These are phyloP conservation scores for Chlamydomonas schloesseri DNA, from an alignment of 139 green algal species.

Conservation along the genomic window DNA sequence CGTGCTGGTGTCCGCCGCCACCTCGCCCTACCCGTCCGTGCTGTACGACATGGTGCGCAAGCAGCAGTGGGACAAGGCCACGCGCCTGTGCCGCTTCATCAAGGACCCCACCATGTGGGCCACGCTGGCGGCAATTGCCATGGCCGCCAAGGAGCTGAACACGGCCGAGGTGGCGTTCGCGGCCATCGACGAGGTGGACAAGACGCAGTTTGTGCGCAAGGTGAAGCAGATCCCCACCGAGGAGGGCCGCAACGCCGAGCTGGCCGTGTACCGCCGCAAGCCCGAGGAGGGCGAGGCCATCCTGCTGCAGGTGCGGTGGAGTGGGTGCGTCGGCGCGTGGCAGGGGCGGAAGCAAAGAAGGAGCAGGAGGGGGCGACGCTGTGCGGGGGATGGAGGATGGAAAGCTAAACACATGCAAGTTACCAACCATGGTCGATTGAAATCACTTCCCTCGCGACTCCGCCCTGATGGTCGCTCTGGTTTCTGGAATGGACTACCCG, in stretches of 20 bases:
- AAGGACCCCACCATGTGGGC: slow-evolving; percentile 84
- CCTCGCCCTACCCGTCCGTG: slow-evolving; percentile 65
- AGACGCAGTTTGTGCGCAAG: slow-evolving; percentile 71
- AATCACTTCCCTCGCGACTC: no score
- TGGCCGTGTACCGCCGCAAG: slow-evolving; percentile 74
- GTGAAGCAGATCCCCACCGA: slow-evolving; percentile 75
- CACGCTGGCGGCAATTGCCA: slow-evolving; percentile 76
- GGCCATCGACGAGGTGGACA: slow-evolving; percentile 64
- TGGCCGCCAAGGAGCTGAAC: slow-evolving; percentile 76
- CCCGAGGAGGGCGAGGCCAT: slow-evolving; percentile 80
- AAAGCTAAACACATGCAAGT: no score
- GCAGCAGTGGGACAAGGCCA: slow-evolving; percentile 79
- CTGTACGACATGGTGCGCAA: slow-evolving; percentile 72
- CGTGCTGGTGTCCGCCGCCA: slow-evolving; percentile 62
- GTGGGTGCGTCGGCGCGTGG: no score
- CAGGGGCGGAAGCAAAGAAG: no score
- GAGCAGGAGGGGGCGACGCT: no score
- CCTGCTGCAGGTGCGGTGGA: slow-evolving; percentile 79
- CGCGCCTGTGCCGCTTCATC: slow-evolving; percentile 81
- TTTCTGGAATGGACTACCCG: no score
- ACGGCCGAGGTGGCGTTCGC: slow-evolving; percentile 69
- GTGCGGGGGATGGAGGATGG: no score
- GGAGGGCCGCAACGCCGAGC: slow-evolving; percentile 79
- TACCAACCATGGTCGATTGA: no score
- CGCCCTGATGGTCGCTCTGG: no score